A percentile compares a stretch with the other conserved stretches of the same genome.
These are phyloP conservation scores for Drechslera avenae DNA, from an alignment of 2,329 filamentous ascomycete genomes.

Conservation along the genomic window DNA sequence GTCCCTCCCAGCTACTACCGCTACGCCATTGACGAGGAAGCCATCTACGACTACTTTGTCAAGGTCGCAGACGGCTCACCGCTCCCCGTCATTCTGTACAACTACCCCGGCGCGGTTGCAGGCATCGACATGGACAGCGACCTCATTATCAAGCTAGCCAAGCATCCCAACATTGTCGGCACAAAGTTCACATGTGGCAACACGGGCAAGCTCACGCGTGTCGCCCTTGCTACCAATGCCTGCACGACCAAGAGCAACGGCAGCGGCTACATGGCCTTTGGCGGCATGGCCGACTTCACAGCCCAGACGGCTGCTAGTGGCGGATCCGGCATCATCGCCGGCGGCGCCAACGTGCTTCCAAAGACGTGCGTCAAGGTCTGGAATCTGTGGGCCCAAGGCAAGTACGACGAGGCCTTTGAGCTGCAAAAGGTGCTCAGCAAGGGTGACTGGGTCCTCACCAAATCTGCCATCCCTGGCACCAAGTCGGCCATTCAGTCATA, in stretches of 20 bases:
- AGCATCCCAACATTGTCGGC: slow-evolving; percentile 83
- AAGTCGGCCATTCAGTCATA: slow-evolving; percentile 82
- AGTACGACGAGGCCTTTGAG: slow-evolving; percentile 73
- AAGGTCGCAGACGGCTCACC: slow-evolving; percentile 76
- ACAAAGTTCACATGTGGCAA: slow-evolving; percentile 93
- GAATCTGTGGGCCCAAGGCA: slow-evolving; percentile 74
- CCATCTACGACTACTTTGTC: slow-evolving; percentile 74
- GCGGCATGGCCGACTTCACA: slow-evolving; percentile 86
- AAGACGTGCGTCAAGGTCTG: slow-evolving; percentile 80
- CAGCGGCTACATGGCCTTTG: slow-evolving; percentile 77
- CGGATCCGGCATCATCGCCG: slow-evolving; percentile 83
- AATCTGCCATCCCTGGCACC: slow-evolving; percentile 82
- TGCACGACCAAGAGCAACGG: slow-evolving; percentile 63
- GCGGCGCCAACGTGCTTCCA: slow-evolving; percentile 83
- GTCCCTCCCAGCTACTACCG: slow-evolving; percentile 86
- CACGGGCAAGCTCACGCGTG: slow-evolving; percentile 85
- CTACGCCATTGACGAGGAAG: slow-evolving; percentile 72
- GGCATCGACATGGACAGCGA: slow-evolving; percentile 92
- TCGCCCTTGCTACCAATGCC: slow-evolving; percentile 73
- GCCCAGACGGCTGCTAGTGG: slow-evolving; percentile 79
- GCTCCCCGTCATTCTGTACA: slow-evolving; percentile 83
- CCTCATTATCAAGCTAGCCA: slow-evolving; percentile 76
- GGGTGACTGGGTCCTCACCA: slow-evolving; percentile 83
- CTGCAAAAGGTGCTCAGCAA: slow-evolving; percentile 78
- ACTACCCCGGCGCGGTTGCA: slow-evolving; percentile 85